Base-by-base conservation (phyloP, 2,329 filamentous ascomycete species). In the Hypoxylon sp. region DNA sequence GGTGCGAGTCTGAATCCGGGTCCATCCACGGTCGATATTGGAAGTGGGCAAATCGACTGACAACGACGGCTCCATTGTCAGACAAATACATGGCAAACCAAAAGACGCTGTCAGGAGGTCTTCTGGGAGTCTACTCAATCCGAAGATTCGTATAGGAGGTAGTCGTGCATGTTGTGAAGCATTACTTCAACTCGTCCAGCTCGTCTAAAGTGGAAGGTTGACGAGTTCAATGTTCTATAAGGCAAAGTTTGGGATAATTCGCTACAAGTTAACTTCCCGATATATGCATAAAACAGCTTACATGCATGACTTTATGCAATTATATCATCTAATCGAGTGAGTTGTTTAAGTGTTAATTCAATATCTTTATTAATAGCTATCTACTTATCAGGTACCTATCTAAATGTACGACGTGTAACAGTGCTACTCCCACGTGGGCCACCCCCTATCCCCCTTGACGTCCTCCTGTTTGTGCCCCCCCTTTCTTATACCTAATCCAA, bases 1-100 rank as follows among this genome's bases (percentile, higher is more conserved):
- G 25, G 63, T 62, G 30, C 44, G 51, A 60, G 60, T 50, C 40
- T 37, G 37, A 60, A 63, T 46, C 66, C 55, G 59, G 53, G 66
- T 69, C 55, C 55, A 35, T 42, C 61, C 35, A 22, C 40, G 20
- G 31, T 55, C 44, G 46, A 55, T 37, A 31, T 59, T 27, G 20
- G n/a, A 40, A 27, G 25, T 30, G 33, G 33, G 46, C 48, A 48
- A 10, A 35, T 40, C 31, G 10, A 31, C 42, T 53, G 35, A 50
- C 33, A 51, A 4, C 10, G 31, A 59, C 8, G 33, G 31, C 20
- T 50, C 30, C 14, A 35, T 59, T 20, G 31, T 59, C 40, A 33
- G 27, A 37, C 33, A 50, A 50, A 30, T 7, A 1, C 27, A 31
- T 11, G 6, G 14, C 27, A 55, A 55, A 25, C 33, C 6, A 54